Conservation (phyloP, 2,329 filamentous ascomycete genomes). For the Lachnellula cervina region DNA sequence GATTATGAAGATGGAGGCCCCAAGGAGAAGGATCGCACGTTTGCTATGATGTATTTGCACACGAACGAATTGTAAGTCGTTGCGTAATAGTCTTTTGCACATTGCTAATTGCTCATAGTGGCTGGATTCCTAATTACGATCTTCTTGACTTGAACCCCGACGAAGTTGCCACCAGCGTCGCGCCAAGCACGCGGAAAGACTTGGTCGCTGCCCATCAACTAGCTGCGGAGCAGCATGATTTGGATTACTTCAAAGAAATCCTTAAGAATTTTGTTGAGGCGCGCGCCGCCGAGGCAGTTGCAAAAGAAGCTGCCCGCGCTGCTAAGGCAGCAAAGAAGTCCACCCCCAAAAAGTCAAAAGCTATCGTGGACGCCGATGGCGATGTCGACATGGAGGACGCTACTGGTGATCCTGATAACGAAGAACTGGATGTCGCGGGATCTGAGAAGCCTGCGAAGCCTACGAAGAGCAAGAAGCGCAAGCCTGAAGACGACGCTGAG, state of each 20-base stretch:
- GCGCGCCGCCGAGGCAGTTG: conserved; percentile 48
- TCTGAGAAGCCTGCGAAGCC: conserved; percentile 50
- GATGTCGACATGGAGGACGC: conserved; percentile 58
- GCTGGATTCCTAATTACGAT: conserved; percentile 84
- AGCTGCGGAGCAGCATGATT: conserved; percentile 69
- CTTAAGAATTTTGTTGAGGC: conserved; percentile 66
- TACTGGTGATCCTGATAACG: conserved; percentile 48
- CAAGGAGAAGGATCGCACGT: conserved; percentile 77
- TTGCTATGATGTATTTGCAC: conserved; percentile 88
- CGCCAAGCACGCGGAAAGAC: conserved; percentile 72
- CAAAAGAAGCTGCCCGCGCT: conserved; percentile 41
- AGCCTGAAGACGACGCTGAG: conserved; percentile 74
- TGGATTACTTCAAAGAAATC: conserved; percentile 80
- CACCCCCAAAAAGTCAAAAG: conserved; percentile 34
- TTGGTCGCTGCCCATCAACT: conserved; percentile 75
- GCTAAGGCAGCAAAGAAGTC: conserved; percentile 48
- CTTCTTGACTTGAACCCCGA: conserved; percentile 72
- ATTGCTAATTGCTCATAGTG: conserved; percentile 47
- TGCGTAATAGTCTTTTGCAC: neutral
- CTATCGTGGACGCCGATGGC: conserved; percentile 45
- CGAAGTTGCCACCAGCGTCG: conserved; percentile 62
- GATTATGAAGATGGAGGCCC: conserved; percentile 86
- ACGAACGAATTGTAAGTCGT: conserved; percentile 93
- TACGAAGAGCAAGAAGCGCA: conserved; percentile 70
- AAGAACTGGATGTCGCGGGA: conserved; percentile 39